Base-by-base conservation (phyloP, 345 rosid species). In the Lepidium didymum region DNA sequence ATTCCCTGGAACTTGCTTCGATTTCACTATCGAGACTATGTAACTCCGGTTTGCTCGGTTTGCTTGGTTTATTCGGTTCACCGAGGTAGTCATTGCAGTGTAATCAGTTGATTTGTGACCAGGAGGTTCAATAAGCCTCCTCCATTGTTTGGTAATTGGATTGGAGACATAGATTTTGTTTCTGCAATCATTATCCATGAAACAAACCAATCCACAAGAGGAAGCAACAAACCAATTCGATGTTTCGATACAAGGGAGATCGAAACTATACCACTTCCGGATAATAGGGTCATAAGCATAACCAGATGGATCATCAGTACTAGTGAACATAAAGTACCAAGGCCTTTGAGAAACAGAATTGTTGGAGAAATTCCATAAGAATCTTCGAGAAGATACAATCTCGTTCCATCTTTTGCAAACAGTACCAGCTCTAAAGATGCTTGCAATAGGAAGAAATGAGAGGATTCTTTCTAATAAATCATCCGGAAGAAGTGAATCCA, bases 291-390 rank as follows among this genome's bases (percentile, higher is more conserved):
- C 99, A 77, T 81, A 95, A 43, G 97, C 87, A 73, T 91, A 87
- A 49, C 99, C 97, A 9, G 79, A 77, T 3, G 97, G 96, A 14
- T 91, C 96, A 68, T 95, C 96, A 2, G 96, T 83, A 77, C 83
- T 84, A 16, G 90, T 95, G 74, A 95, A 95, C 99, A 91, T 94
- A 69, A 89, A 95, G 73, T 95, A 94, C 97, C 99, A 95, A 19
- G 99, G 97, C 34, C 85, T 85, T 44, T 87, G 96, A 23, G 90
- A 31, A 45, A 61, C 69, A 9, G 70, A 70, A 11, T 75, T 79
- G 52, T 60, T 82, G 0, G 96, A 80, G 68, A 75, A 70, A 68
- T 81, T 91, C 87, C 93, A 80, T 41, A 81, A 51, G 68, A 94
- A 94, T 64, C 92, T 82, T 56, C 58, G 82, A 21, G 99, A 91